Evolutionary conservation across 768 basidiomycete species (phyloP).

Genomic region (Trametes sanguinea): DNA sequence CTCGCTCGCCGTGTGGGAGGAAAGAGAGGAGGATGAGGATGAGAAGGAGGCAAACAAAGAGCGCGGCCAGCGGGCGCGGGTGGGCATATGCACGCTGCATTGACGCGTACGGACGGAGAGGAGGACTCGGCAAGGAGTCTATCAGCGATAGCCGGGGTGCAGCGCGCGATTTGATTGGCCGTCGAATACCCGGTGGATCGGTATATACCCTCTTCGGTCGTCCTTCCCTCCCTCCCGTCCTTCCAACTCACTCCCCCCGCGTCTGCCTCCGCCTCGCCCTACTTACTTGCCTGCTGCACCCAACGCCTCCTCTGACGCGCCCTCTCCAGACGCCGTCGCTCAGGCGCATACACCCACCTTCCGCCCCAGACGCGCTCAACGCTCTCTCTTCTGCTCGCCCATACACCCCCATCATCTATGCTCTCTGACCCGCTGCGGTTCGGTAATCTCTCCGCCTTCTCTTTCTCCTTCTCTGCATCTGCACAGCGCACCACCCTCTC

Average conservation of each 20-base stretch:
- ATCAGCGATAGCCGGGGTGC: conserved; percentile 18
- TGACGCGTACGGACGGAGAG: conserved; percentile 6
- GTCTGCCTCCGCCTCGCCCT: too few relatives aligned
- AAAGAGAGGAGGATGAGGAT: not conserved
- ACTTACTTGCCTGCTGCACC: too few relatives aligned
- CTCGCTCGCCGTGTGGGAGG: not conserved
- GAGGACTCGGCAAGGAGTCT: not conserved
- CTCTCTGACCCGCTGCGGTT: too few relatives aligned
- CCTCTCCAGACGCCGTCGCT: not conserved
- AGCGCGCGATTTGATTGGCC: conserved; percentile 13
- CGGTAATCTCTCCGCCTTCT: not conserved
- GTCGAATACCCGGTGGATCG: conserved; percentile 9
- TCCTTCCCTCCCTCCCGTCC: not conserved
- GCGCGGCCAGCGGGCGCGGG: not conserved
- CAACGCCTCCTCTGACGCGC: not conserved
- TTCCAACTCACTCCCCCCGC: not conserved
- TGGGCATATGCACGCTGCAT: not conserved
- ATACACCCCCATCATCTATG: too few relatives aligned
- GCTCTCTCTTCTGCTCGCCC: too few relatives aligned
- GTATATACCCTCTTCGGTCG: conserved; percentile 14
- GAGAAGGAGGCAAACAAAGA: not conserved
- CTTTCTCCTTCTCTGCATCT: not conserved
- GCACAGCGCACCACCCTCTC: conserved; percentile 5
- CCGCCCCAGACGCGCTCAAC: too few relatives aligned
- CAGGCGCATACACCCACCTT: conserved; percentile 1